Conservation (phyloP, 805 yeast genomes). For the Ogataea siamensis region DNA sequence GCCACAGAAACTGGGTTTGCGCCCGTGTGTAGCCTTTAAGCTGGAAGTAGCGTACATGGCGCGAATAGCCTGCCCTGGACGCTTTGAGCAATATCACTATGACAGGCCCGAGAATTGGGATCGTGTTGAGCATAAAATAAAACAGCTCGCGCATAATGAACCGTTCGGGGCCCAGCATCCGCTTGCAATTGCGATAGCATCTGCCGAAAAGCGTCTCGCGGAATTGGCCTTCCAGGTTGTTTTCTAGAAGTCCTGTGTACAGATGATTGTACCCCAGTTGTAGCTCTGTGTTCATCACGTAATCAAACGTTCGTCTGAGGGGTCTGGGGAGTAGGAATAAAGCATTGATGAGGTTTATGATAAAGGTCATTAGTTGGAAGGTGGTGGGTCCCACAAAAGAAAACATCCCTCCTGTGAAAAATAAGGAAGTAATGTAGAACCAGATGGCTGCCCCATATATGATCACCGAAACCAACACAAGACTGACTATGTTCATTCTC, state of each 20-base stretch:
- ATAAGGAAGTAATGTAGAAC: constrained; percentile 16
- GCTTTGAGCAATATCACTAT: constrained; percentile 50
- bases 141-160: constrained; percentile 39
- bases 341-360: constrained; percentile 31
- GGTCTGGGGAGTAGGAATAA: constrained; percentile 34
- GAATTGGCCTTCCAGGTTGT: constrained; percentile 24
- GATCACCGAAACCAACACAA: constrained; percentile 19
- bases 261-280: constrained; percentile 23
- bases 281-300: constrained; percentile 26
- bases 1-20: constrained; percentile 40
- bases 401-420: constrained; percentile 27
- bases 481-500: constrained; percentile 23
- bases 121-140: constrained; percentile 40
- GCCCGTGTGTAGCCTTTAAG: constrained; percentile 48
- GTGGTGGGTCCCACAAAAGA: constrained; percentile 26
- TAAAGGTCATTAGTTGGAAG: constrained; percentile 32
- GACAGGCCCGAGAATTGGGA: constrained; percentile 63
- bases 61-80: constrained; percentile 49
- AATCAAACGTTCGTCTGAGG: constrained; percentile 32
- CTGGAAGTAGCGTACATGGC: constrained; percentile 56
- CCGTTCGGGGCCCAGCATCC: constrained; percentile 37
- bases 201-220: constrained; percentile 31
- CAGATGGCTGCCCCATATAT: constrained; percentile 21
- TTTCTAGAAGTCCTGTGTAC: constrained; percentile 26
- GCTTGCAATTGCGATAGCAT: constrained; percentile 18